Conservation (phyloP, 305 asterid genomes). For the Fraxinus sp. region DNA sequence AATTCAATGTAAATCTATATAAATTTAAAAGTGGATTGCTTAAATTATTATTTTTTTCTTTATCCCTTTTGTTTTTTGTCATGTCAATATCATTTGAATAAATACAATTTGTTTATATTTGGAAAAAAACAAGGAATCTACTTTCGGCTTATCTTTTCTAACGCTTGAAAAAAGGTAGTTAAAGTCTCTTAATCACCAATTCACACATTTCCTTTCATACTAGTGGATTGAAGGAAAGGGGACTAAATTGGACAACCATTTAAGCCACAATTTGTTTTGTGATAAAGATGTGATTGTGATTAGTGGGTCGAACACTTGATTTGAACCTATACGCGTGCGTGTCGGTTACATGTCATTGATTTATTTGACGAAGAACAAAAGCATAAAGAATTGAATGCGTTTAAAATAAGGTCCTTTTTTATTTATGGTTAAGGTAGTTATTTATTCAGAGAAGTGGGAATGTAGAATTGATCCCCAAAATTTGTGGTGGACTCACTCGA, state of each 20-base stretch:
- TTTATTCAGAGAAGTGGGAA: neutral
- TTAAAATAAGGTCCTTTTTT: neutral
- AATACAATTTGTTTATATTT: neutral
- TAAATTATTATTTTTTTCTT: neutral
- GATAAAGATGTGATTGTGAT: slow-evolving; percentile 26
- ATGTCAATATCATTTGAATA: neutral
- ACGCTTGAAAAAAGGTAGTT: neutral
- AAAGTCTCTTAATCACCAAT: neutral
- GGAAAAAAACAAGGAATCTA: slow-evolving; percentile 5
- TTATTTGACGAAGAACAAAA: neutral
- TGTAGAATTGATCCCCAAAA: neutral
- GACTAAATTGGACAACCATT: slow-evolving; percentile 19
- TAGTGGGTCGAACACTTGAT: slow-evolving; percentile 30
- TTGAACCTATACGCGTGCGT: neutral
- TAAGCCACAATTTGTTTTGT: slow-evolving; percentile 2
- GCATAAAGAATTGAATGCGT: neutral
- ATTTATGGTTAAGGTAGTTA: neutral
- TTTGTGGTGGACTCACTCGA: neutral
- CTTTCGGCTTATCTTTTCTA: slow-evolving; percentile 20
- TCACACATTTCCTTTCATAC: neutral
- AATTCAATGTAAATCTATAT: neutral
- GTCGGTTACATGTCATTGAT: neutral
- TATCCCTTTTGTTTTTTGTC: neutral
- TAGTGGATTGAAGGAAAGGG: neutral
- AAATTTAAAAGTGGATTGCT: neutral